Evolutionary conservation across 2,329 filamentous ascomycete species (phyloP).

Genomic region (Botrytis elliptica): DNA sequence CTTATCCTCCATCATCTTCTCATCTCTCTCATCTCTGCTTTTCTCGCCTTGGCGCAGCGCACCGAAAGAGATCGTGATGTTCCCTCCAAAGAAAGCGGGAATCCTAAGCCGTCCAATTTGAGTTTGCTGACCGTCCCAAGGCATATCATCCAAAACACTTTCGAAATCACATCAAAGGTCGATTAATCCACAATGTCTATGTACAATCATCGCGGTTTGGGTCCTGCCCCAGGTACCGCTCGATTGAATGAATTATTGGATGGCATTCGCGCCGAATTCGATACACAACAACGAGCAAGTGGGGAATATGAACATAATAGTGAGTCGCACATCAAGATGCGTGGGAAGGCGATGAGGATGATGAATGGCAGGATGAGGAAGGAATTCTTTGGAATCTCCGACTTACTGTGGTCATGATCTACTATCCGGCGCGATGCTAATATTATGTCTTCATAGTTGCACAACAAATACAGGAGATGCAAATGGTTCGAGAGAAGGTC

Average conservation of each 20-base stretch:
- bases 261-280: conserved; percentile 86
- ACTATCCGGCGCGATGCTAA: conserved; percentile 16
- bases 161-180: not conserved
- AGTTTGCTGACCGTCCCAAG: conserved; percentile 2
- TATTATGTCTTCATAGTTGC: conserved; percentile 59
- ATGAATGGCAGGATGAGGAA: not conserved
- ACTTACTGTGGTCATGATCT: not conserved
- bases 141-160: not conserved
- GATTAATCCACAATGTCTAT: conserved; percentile 57
- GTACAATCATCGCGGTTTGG: conserved; percentile 90
- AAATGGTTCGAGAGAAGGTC: conserved; percentile 89
- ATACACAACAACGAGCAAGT: conserved; percentile 74
- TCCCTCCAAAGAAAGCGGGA: not conserved
- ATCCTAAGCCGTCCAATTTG: not conserved
- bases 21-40: not conserved
- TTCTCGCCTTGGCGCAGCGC: conserved; percentile 4
- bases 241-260: conserved; percentile 91
- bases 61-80: not conserved
- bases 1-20: not conserved
- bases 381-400: not conserved
- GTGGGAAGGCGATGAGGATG: not conserved
- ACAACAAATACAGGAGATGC: conserved; percentile 90
- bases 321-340: conserved; percentile 52
- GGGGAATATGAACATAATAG: conserved; percentile 91
- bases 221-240: conserved; percentile 59